A percentile compares a stretch with the other conserved stretches of the same genome.
Conservation (phyloP, 169 alveolate species). For the Toxoplasma gondii region DNA sequence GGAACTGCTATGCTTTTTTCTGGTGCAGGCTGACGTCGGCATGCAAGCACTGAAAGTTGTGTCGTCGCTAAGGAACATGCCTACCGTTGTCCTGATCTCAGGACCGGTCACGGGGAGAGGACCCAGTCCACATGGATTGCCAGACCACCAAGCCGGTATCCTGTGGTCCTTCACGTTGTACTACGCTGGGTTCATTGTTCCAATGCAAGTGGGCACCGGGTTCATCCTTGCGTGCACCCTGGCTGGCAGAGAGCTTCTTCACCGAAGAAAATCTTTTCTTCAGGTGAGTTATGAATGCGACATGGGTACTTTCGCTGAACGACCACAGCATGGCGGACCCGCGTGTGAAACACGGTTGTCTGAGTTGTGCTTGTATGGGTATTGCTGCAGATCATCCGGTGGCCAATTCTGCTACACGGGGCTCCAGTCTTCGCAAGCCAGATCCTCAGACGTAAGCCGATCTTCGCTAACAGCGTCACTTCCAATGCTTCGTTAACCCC, state of each 20-base stretch:
- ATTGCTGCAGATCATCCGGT: conserved; percentile 5
- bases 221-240: background rate
- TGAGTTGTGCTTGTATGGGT: background rate
- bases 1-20: background rate
- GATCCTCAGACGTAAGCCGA: conserved; percentile 25
- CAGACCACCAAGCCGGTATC: conserved; percentile 4
- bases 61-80: background rate
- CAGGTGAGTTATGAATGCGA: background rate
- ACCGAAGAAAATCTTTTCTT: background rate
- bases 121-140: background rate
- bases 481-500: background rate
- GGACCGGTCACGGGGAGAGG: background rate
- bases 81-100: background rate
- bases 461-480: background rate
- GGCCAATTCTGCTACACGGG: conserved; percentile 53
- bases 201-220: conserved; percentile 31
- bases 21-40: conserved; percentile 18
- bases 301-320: background rate
- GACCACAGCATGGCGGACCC: background rate
- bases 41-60: background rate
- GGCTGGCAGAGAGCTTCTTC: background rate
- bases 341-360: background rate
- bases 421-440: conserved; percentile 45
- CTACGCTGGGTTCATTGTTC: conserved; percentile 16
- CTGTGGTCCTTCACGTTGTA: conserved; percentile 20